Evolutionary conservation across 2,329 filamentous ascomycete species (phyloP).

Genomic region (Monosporascus ibericus): DNA sequence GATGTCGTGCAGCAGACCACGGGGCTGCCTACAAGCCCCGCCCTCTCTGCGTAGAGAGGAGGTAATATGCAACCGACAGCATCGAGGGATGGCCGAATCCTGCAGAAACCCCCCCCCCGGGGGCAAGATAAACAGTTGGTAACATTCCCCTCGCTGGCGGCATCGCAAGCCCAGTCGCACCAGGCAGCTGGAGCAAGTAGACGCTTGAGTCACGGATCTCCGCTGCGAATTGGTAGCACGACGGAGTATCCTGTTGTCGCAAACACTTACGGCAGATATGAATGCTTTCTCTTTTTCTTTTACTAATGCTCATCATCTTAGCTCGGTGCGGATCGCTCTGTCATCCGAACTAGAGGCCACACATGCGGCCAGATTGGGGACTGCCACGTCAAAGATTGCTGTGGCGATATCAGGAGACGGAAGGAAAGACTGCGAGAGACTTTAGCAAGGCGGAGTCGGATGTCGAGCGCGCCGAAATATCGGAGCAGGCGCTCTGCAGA

Average conservation of each 20-base stretch:
- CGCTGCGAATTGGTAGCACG: slow-evolving; percentile 15
- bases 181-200: not conserved
- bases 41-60: not conserved
- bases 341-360: slow-evolving; percentile 22
- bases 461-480: not conserved
- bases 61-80: not conserved
- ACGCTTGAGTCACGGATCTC: slow-evolving; percentile 8
- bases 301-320: slow-evolving; percentile 18
- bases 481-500: not conserved
- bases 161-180: not conserved
- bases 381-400: slow-evolving; percentile 26
- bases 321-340: slow-evolving; percentile 19
- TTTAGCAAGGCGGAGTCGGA: not conserved
- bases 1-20: slow-evolving; percentile 22
- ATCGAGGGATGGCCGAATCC: not conserved
- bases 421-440: slow-evolving; percentile 1
- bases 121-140: not conserved
- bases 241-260: slow-evolving; percentile 18
- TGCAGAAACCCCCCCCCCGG: not conserved
- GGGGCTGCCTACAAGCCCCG: slow-evolving; percentile 6
- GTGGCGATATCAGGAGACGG: slow-evolving; percentile 14
- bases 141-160: not conserved
- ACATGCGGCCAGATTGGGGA: slow-evolving; percentile 20
- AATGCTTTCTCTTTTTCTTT: not conserved
- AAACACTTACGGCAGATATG: slow-evolving; percentile 18